Evolutionary conservation across 352 stramenopile species (phyloP).

Genomic region (Pythium monospermum): DNA sequence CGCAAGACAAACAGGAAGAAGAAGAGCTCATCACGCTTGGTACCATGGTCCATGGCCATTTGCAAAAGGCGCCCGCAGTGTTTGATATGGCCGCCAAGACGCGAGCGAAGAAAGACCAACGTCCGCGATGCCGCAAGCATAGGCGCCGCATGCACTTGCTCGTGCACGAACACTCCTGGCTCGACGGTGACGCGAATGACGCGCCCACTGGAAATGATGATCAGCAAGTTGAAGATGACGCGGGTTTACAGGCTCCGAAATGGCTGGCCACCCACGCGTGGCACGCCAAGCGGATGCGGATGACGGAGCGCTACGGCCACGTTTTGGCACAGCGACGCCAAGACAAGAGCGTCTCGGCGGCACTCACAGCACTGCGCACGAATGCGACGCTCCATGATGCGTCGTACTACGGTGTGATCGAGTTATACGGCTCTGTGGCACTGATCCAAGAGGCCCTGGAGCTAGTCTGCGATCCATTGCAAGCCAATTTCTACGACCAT

Average conservation of each 20-base stretch:
- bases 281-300: constrained; percentile 76
- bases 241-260: constrained; percentile 12
- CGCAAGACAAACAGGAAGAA: background rate
- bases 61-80: background rate
- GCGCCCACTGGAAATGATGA: background rate
- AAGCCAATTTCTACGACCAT: constrained; percentile 57
- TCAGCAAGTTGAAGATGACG: background rate
- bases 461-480: constrained; percentile 56
- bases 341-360: constrained; percentile 64
- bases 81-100: constrained; percentile 2
- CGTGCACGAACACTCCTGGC: constrained; percentile 32
- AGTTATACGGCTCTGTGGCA: constrained; percentile 54
- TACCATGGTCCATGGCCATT: no score
- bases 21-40: constrained; percentile 21
- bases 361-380: constrained; percentile 45
- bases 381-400: constrained; percentile 51
- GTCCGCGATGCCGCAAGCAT: constrained; percentile 54
- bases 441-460: constrained; percentile 56
- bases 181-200: background rate
- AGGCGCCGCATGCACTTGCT: constrained; percentile 48
- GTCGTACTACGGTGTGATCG: constrained; percentile 64
- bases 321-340: constrained; percentile 36
- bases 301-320: constrained; percentile 47
- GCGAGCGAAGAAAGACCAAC: background rate
- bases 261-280: constrained; percentile 69